Percentiles rank a stretch among this genome's conserved stretches.
Conservation (phyloP, 2,329 filamentous ascomycete genomes). For the Phoma sp. region DNA sequence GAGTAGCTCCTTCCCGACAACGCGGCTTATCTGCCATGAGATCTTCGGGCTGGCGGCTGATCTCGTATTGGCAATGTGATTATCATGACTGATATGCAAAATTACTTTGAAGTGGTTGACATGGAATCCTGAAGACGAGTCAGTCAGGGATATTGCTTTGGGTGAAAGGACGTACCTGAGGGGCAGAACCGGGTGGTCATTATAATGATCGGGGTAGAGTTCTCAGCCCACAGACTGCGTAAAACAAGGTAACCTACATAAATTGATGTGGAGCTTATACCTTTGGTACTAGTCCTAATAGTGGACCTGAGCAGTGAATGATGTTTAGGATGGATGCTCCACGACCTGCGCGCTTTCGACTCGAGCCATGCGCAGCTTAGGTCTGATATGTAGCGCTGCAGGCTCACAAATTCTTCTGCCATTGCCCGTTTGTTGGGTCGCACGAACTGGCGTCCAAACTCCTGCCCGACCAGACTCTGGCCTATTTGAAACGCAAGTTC, state of each 20-base stretch:
- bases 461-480: background rate
- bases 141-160: background rate
- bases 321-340: background rate
- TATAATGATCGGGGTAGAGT: background rate
- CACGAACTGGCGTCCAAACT: background rate
- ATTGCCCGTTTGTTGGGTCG: background rate
- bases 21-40: background rate
- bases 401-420: background rate
- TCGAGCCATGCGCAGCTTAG: conserved; percentile 1
- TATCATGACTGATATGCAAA: background rate
- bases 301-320: background rate
- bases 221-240: background rate
- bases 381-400: background rate
- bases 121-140: background rate
- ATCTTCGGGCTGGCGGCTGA: background rate
- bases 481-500: background rate
- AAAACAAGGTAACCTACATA: background rate
- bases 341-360: background rate
- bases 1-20: background rate
- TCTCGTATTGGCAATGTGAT: background rate
- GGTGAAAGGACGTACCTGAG: background rate
- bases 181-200: background rate
- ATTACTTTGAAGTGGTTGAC: background rate
- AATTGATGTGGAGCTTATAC: background rate
- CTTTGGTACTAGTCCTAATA: background rate